phyloP scores from a whole-genome alignment of 495 filamentous ascomycete genomes.

The Xylaria venustula region DNA sequence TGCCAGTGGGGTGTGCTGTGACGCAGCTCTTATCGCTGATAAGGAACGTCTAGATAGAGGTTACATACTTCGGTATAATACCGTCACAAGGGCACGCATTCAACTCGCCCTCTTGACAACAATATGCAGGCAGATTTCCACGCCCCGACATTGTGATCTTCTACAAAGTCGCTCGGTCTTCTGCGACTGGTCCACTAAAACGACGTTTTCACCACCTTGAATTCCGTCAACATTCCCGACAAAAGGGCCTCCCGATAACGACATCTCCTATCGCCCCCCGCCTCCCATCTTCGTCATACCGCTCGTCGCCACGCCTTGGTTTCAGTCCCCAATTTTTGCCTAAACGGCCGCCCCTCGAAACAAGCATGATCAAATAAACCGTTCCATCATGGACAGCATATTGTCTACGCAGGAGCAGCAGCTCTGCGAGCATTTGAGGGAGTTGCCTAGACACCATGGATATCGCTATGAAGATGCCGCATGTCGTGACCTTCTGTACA shows the following conservation, averaged over 20 bases:
- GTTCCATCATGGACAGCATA: constrained; percentile 35
- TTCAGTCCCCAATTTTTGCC: background rate
- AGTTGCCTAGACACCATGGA: constrained; percentile 63
- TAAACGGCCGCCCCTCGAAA: constrained; percentile 8
- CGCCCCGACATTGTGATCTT: background rate
- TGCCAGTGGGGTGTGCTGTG: too few species aligned
- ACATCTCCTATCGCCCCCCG: background rate
- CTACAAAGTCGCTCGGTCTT: background rate
- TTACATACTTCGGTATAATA: background rate
- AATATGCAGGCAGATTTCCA: background rate
- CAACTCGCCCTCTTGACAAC: background rate
- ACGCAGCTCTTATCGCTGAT: constrained; percentile 23
- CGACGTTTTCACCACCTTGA: background rate
- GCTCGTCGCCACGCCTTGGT: background rate
- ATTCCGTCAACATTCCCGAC: background rate
- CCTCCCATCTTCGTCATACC: background rate
- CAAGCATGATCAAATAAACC: constrained; percentile 8
- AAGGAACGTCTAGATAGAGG: constrained; percentile 15
- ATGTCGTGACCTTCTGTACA: constrained; percentile 64
- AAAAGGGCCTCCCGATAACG: background rate
- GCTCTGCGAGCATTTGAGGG: constrained; percentile 73
- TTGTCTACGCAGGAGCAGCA: constrained; percentile 74
- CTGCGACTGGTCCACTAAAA: background rate
- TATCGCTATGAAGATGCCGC: constrained; percentile 73
- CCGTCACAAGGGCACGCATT: background rate